Base-by-base conservation (phyloP, 169 alveolate species). In the Plasmodium adleri region DNA sequence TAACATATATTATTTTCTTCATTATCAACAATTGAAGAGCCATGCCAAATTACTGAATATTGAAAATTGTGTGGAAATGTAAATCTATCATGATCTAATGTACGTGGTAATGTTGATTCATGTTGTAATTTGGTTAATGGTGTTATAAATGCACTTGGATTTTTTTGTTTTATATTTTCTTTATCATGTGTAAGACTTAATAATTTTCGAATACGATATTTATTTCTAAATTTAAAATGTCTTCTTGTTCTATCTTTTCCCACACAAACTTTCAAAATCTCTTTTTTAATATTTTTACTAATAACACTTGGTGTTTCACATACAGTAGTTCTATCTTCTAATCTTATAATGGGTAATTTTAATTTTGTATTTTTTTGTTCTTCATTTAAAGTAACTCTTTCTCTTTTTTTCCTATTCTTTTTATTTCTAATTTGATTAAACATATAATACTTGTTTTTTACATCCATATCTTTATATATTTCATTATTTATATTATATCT, bases 111-210 rank as follows among this genome's bases (percentile, higher is more conserved):
- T 13, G 74, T 66, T n/a, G 97, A 75, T 58, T 95, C 93, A 67
- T 95, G 97, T 49, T 95, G 97, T 26, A 95, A 80, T 72, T 80
- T 78, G 13, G 97, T 95, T 24, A 95, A 75, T 22, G 97, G 97
- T 12, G 97, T 95, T 52, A 95, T 94, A 67, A 95, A 94, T 67
- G 94, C 67, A 22, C 87, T 76, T 32, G 95, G 94, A 10, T 89
- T 73, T 59, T 91, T 56, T 59, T 66, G 43, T 92, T 93, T 72
- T 49, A 88, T 75, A 62, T 58, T 50, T 50, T 87, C 75, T 43
- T 45, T 58, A 75, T 54, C 85, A 17, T 52, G 74, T n/a, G 93
- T 71, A 13, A 72, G 54, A 83, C 54, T 63, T 70, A 49, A 28
- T 26, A 62, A 15, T 64, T 39, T 60, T 62, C 75, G 22, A 58